Percentiles rank a stretch among this genome's conserved stretches.
These are phyloP conservation scores for Dinochytrium kinnereticum DNA, from an alignment of 371 early-diverging fungal species.

Conservation along the genomic window DNA sequence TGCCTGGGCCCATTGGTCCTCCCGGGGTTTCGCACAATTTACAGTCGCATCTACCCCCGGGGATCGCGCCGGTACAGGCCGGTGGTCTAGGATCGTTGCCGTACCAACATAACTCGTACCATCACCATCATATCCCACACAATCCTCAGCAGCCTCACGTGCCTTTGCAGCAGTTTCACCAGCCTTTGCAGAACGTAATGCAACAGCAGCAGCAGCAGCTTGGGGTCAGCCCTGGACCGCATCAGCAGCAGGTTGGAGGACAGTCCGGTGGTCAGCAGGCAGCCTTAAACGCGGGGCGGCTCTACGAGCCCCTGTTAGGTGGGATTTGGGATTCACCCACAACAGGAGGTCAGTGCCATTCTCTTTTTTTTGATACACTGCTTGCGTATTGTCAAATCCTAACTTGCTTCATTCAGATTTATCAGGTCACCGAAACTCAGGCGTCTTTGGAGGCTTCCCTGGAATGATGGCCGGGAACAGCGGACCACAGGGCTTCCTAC, in stretches of 20 bases:
- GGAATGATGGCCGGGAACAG: no score
- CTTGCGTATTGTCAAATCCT: neutral
- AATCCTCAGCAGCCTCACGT: neutral
- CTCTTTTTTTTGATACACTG: neutral
- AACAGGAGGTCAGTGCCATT: neutral
- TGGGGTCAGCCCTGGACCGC: neutral
- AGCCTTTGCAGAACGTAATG: no score
- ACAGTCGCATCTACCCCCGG: slow-evolving; percentile 2
- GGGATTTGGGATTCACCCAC: neutral
- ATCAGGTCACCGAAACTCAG: neutral
- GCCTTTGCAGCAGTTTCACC: no score
- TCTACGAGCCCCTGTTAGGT: no score
- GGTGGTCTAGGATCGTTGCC: neutral
- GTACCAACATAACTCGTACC: neutral
- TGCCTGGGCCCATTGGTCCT: slow-evolving; percentile 3
- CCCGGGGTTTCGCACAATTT: neutral
- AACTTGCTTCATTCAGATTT: neutral
- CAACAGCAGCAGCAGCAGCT: neutral
- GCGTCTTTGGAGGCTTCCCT: neutral
- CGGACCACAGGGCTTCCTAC: no score
- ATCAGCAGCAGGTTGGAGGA: neutral
- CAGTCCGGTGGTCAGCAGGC: neutral
- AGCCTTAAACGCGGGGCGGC: no score
- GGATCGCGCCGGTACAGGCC: neutral
- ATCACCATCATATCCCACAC: neutral